phyloP scores from a whole-genome alignment of 73 alveolate species.

The Paramecium bursaria region DNA sequence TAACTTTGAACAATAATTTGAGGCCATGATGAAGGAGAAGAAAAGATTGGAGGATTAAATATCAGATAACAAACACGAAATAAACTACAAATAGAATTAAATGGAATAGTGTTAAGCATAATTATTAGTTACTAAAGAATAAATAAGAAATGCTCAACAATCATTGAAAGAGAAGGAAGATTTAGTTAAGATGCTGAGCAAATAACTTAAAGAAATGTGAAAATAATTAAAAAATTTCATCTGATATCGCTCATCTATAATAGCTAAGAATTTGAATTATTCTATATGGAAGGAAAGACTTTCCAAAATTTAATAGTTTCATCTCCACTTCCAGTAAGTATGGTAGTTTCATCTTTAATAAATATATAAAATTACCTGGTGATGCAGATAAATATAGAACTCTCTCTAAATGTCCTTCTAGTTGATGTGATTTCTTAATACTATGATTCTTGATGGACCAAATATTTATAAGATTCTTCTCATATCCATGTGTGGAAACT shows the following conservation, averaged over 20 bases:
- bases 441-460: slow-evolving; percentile 89
- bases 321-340: slow-evolving; percentile 99
- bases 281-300: slow-evolving; percentile 75
- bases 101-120: slow-evolving; percentile 22
- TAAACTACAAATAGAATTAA: background rate
- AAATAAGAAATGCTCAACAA: background rate
- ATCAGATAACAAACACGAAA: background rate
- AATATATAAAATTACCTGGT: slow-evolving; percentile 93
- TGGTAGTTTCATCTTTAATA: slow-evolving; percentile 55
- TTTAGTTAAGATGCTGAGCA: slow-evolving; percentile 28
- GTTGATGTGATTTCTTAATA: slow-evolving; percentile 79
- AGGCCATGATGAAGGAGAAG: background rate
- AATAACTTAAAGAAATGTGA: slow-evolving; percentile 53
- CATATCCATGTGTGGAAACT: slow-evolving; percentile 69
- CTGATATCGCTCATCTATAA: slow-evolving; percentile 48
- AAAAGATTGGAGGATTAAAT: slow-evolving; percentile 38
- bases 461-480: slow-evolving; percentile 57
- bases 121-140: background rate
- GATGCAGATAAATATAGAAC: slow-evolving; percentile 96
- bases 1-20: slow-evolving; percentile 19
- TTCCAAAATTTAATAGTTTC: slow-evolving; percentile 99
- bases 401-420: slow-evolving; percentile 98
- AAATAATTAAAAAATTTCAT: slow-evolving; percentile 26
- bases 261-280: slow-evolving; percentile 3
- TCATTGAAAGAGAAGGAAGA: slow-evolving; percentile 15